A percentile compares a stretch with the other conserved stretches of the same genome.
phyloP scores from a whole-genome alignment of 768 basidiomycete genomes.

The Gautieria morchelliformis region DNA sequence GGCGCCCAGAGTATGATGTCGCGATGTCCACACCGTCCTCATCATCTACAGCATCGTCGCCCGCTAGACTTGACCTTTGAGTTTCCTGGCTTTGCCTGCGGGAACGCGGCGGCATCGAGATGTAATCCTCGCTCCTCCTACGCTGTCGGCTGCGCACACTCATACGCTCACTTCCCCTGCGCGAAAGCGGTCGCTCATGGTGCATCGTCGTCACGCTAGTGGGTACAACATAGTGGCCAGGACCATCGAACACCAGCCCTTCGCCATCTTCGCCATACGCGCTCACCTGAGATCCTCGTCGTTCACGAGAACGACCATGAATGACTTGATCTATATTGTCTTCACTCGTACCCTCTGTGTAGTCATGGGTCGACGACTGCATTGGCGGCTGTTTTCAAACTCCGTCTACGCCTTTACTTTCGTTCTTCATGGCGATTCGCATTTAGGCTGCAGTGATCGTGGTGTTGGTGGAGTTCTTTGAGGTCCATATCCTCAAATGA shows the following conservation, averaged over 20 bases:
- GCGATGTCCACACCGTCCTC: slow-evolving; percentile 18
- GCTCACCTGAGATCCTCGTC: slow-evolving; percentile 62
- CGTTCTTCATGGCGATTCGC: no score
- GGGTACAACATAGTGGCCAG: slow-evolving; percentile 45
- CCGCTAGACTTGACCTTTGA: slow-evolving; percentile 24
- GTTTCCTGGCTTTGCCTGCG: slow-evolving; percentile 29
- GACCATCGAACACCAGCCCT: slow-evolving; percentile 64
- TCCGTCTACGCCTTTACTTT: background rate
- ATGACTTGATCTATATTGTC: slow-evolving; percentile 61
- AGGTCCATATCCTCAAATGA: no score
- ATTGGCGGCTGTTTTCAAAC: background rate
- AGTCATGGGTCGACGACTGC: slow-evolving; percentile 38
- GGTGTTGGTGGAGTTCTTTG: no score
- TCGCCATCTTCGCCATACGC: slow-evolving; percentile 50
- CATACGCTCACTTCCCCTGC: slow-evolving; percentile 6
- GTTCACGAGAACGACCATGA: slow-evolving; percentile 37
- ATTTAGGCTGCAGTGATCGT: no score
- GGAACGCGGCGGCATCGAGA: slow-evolving; percentile 22
- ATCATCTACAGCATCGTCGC: slow-evolving; percentile 24
- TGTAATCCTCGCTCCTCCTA: slow-evolving; percentile 19
- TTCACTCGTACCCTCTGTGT: slow-evolving; percentile 79
- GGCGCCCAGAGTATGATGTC: slow-evolving; percentile 13
- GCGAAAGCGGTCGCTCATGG: slow-evolving; percentile 21
- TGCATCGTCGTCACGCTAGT: slow-evolving; percentile 76
- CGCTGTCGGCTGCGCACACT: slow-evolving; percentile 5